These are phyloP conservation scores for Cryomyces minteri DNA, from an alignment of 495 filamentous ascomycete genomes.

Conservation along the genomic window DNA sequence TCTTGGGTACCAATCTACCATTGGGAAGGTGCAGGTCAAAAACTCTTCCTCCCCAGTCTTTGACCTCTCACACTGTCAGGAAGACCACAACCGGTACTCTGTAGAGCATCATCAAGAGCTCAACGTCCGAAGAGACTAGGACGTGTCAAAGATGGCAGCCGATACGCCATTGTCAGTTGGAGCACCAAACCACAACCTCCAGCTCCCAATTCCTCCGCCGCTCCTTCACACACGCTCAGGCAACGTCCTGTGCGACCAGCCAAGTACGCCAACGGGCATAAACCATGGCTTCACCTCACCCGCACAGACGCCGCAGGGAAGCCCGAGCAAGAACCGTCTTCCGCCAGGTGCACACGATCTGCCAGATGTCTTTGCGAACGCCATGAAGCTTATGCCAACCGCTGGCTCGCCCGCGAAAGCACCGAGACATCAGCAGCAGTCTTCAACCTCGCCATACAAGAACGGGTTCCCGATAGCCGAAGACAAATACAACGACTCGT, in stretches of 20 bases:
- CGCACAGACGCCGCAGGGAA: conserved; percentile 68
- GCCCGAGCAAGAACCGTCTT: conserved; percentile 72
- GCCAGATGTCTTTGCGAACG: conserved; percentile 60
- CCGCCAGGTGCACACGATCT: conserved; percentile 79
- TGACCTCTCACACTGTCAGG: too few species aligned
- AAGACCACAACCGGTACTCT: too few species aligned
- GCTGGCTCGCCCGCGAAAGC: conserved; percentile 31
- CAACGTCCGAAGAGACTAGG: too few species aligned
- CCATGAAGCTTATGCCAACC: conserved; percentile 50
- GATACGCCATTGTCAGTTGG: background rate
- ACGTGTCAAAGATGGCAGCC: background rate
- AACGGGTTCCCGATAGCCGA: conserved; percentile 25
- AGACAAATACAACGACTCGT: conserved; percentile 44
- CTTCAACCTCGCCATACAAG: conserved; percentile 30
- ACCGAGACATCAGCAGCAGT: conserved; percentile 27
- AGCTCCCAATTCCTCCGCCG: conserved; percentile 49
- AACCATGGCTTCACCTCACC: conserved; percentile 63
- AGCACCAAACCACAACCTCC: conserved; percentile 21
- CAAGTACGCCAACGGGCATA: conserved; percentile 42
- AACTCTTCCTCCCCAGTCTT: too few species aligned
- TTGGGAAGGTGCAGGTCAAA: too few species aligned
- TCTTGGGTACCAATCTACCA: too few species aligned
- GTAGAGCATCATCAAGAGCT: too few species aligned
- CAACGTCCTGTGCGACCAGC: conserved; percentile 44
- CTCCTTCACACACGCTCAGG: conserved; percentile 49